A percentile compares a stretch with the other conserved stretches of the same genome.
phyloP scores from a whole-genome alignment of 2,329 filamentous ascomycete genomes.

The Phyllosticta citriasiana region DNA sequence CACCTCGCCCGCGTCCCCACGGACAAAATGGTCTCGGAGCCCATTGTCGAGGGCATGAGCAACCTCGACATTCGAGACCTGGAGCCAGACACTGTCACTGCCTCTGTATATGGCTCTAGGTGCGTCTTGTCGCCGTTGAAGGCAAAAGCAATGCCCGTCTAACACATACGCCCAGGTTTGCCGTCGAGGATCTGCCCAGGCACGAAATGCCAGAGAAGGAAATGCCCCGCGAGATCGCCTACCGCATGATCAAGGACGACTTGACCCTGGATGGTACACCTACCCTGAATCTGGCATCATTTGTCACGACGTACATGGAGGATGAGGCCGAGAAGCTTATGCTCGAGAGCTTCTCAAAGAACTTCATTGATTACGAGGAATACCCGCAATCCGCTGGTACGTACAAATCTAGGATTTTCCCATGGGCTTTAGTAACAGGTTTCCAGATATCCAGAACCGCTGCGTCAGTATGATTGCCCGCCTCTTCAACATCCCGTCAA shows the following conservation, averaged over 20 bases:
- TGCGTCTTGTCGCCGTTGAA: too few relatives aligned
- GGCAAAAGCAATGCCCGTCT: too few relatives aligned
- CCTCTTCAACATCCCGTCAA: slow-evolving; percentile 70
- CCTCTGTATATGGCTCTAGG: slow-evolving; percentile 73
- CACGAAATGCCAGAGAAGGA: slow-evolving; percentile 80
- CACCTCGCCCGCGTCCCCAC: slow-evolving; percentile 38
- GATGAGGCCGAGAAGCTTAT: slow-evolving; percentile 95
- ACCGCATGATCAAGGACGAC: slow-evolving; percentile 61
- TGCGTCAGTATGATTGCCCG: slow-evolving; percentile 60
- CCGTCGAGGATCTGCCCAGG: slow-evolving; percentile 67
- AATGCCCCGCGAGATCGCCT: slow-evolving; percentile 90
- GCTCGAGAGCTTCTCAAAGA: slow-evolving; percentile 76
- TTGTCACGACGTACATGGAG: slow-evolving; percentile 97
- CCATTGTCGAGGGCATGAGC: slow-evolving; percentile 34
- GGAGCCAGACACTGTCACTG: slow-evolving; percentile 50
- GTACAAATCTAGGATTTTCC: background rate
- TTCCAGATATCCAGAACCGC: slow-evolving; percentile 59
- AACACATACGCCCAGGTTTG: slow-evolving; percentile 45
- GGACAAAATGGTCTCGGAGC: slow-evolving; percentile 28
- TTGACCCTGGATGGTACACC: slow-evolving; percentile 85
- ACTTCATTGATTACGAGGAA: slow-evolving; percentile 56
- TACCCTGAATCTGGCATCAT: slow-evolving; percentile 78
- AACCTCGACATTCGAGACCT: slow-evolving; percentile 37
- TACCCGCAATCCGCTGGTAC: slow-evolving; percentile 37
- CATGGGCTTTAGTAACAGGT: too few relatives aligned